Base-by-base conservation (phyloP, 2,329 filamentous ascomycete genomes). In the Xylariaceae sp. region DNA sequence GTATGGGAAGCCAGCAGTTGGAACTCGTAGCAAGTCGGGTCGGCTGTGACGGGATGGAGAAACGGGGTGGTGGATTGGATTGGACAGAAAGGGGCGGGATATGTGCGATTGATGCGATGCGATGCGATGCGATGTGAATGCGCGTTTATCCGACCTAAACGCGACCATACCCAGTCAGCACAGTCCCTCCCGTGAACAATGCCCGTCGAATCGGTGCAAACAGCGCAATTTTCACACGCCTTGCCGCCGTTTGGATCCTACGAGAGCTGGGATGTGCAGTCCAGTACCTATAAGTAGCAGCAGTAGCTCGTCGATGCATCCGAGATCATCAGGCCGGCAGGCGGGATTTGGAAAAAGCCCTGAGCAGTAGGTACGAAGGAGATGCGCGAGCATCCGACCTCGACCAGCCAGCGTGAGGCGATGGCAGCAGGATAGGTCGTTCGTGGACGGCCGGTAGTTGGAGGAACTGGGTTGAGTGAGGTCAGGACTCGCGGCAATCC, bases 81-180 rank as follows among this genome's bases (percentile, higher is more conserved):
- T 17, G 47, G 48, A 11, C 18, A 7, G 9, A 23, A 53, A 45
- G 50, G 17, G 45, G 52, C 45, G n/a, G 18, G 30, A 35, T 34
- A 45, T n/a, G 6, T 34, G 23, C 49, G 49, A 51, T 34, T n/a
- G 57, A 48, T 11, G 39, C 34, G 59, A 57, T n/a, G 51, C 17
- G 39, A 47, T 48, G 42, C 42, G 35, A 57, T 57, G 37, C 37
- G 51, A 55, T 52, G 55, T 53, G 60, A 42, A 5, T 49, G 48
- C 37, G 48, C 15, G 47, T 37, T 18, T 42, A 39, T 59, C 49
- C 37, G 49, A 53, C 9, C 57, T 64, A 42, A 44, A 44, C 45
- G 37, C 37, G 8, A 37, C 34, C 23, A 37, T 18, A 23, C 52
- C 34, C 30, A 48, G 53, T 63, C 48, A 63, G 59, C 52, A 61